Percentiles rank a stretch among this genome's conserved stretches.
Evolutionary conservation across 208 protist genomes (phyloP).

Genomic region (Trypanosoma brucei): DNA sequence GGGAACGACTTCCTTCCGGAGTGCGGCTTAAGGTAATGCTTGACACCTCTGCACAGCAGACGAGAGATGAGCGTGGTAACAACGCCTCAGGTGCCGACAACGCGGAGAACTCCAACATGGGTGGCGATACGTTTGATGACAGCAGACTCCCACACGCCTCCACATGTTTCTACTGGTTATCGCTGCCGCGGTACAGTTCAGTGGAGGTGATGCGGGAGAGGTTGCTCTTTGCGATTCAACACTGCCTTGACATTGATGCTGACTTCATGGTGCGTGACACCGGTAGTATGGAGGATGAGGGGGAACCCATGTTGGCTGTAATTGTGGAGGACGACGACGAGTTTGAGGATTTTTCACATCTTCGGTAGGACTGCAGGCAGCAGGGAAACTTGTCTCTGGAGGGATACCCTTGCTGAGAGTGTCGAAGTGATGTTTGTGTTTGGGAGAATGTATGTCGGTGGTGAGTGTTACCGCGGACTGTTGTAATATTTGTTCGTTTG

Average conservation of each 20-base stretch:
- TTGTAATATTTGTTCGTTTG: too few relatives aligned
- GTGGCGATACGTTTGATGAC: constrained; percentile 42
- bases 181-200: constrained; percentile 89
- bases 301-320: constrained; percentile 48
- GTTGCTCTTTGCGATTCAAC: constrained; percentile 93
- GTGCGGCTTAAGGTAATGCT: constrained; percentile 82
- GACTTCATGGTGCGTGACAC: constrained; percentile 89
- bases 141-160: constrained; percentile 88
- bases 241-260: constrained; percentile 94
- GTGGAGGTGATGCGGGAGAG: constrained; percentile 84
- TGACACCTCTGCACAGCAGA: constrained; percentile 24
- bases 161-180: constrained; percentile 96
- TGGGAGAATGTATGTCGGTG: too few relatives aligned
- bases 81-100: neutral
- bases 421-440: too few relatives aligned
- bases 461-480: too few relatives aligned
- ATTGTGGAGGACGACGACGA: constrained; percentile 62
- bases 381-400: neutral
- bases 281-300: constrained; percentile 34
- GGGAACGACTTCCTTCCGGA: constrained; percentile 72
- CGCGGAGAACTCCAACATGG: neutral
- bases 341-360: constrained; percentile 88
- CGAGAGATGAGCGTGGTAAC: constrained; percentile 2
- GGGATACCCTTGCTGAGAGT: too few relatives aligned
- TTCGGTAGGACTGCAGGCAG: constrained; percentile 30